Evolutionary conservation across 1,284 basidiomycete genomes (phyloP), one percentile per base, ranked within the genome.

Genomic region (Malassezia pachydermatis): DNA sequence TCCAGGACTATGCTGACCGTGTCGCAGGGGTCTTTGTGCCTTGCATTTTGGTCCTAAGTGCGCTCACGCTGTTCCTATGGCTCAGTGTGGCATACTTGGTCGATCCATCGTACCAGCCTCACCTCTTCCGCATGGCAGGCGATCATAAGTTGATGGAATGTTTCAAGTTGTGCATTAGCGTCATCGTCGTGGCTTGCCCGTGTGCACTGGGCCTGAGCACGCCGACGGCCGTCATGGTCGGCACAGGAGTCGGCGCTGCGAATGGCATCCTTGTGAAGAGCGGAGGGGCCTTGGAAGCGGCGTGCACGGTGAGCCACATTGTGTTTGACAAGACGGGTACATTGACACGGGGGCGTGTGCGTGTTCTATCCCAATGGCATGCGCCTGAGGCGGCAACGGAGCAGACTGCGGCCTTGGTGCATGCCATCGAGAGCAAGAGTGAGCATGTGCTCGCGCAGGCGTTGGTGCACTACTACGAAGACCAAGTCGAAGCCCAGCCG

Each of bases 211-310:
- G 94, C 3, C 78, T 98, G 46, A 87, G 86, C 51, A 98, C 94
- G 0, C 94, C 94, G 0, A 98, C 94, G 0, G 94, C 94, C 1
- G 90, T 98, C 73, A 98, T 98, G 94, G 94, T 98, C 32, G 94
- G 94, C 24, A 98, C 94, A 0, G 94, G 94, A 0, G 83, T 98
- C 45, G 94, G 94, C 1, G 94, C 94, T 10, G 80, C 86, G 76
- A 89, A 96, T 66, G 94, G 94, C 0, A 98, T 99, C 57, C 76
- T 99, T 40, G 96, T 98, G 80, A 98, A 98, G 72, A 90, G 94
- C 36, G 94, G 90, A 3, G 78, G 84, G 17, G 89, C 94, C 2
- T 76, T 99, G 34, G 94, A 99, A 70, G 88, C 88, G 3, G 89
- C 87, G 68, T 82, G 81, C 61, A 78, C 78, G 42, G 83, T 98